Base-by-base conservation (phyloP, 2,329 filamentous ascomycete genomes). In the Paramyrothecium roridum region DNA sequence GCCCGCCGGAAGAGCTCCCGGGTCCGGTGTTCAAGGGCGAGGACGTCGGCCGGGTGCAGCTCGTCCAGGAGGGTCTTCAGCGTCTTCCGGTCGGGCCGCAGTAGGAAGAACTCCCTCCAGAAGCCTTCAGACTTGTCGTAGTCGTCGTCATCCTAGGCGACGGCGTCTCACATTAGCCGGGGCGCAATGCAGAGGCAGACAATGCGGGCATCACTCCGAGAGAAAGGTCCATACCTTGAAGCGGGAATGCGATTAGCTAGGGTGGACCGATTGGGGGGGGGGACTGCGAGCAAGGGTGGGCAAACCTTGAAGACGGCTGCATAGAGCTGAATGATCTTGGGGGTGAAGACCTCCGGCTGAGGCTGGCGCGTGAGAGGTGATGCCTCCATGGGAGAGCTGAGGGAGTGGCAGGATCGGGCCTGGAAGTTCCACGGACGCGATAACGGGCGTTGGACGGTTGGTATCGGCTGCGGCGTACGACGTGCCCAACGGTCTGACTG, bases 101-200 rank as follows among this genome's bases (percentile, higher is more conserved):
- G 80, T 40, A 99, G 82, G 72, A 99, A 99, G 75, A 99, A 92
- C 73, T 97, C 95, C 62, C 85, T 83, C 95, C 95, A 99, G 76
- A 97, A 99, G 47, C 92, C 93, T 57, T 96, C 91, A 1, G 90
- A 84, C 59, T 88, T 88, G 26, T 92, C 88, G 52, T 78, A 73
- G 56, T 85, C 82, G 57, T 89, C 82, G 54, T 86, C 82, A 60
- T 88, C 84, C 75, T 89, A 60, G 70, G 60, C 53, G 51, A 43
- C 55, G 23, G 54, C 52, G 54, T 52, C 48, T 60, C 58, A 30
- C 57, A 61, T 73, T 67, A 71, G 65, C 65, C 61, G 65, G 49
- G 57, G 62, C 49, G 54, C 61, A 56, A 59, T n/a, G 56, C 48
- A 55, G 53, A 48, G 56, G 54, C 53, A 22, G 43, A 20, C 33